Base-by-base conservation (phyloP, 768 basidiomycete species). In the Galerina marginata region DNA sequence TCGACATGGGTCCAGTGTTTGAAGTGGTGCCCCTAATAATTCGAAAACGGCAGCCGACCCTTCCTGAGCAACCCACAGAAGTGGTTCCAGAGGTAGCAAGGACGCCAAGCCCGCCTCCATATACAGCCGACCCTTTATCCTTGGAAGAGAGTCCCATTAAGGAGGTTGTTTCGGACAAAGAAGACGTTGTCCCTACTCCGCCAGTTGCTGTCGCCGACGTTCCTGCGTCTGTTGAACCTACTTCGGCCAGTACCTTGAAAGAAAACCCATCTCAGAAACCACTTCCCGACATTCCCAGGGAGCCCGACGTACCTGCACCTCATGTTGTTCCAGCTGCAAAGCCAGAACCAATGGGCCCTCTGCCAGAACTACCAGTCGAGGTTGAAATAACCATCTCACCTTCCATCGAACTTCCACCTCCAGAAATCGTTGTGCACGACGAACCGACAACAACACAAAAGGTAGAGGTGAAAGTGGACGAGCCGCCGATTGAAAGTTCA, bases 11-110 rank as follows among this genome's bases (percentile, higher is more conserved):
- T 6, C 47, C 51, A 20, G 39, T 45, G 11, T 15, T 65, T n/a
- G 50, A 58, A 26, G 58, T 65, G 4, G 40, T 26, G 20, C 63
- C 66, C 20, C 53, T 67, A 12, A 46, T 48, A 14, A 58, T 62
- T n/a, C 51, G 55, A 10, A 62, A 65, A 49, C 55, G 61, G 16
- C 53, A 36, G 20, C 51, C 43, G 10, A 57, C 56, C 14, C 23
- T 60, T 25, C 39, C 57, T 7, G 33, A 47, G 26, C 56, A 46
- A 29, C 10, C 47, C 14, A 40, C n/a, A 45, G 47, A 52, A 14
- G n/a, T 38, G 9, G 26, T 14, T 12, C 50, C 38, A 25, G 46
- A 36, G 20, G 20, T 29, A 9, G 43, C 48, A n/a, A 33, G 29
- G 29, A 6, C 20, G 25, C 23, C 51, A 25, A 11, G 20, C 9